Base-by-base conservation (phyloP, 2,329 filamentous ascomycete genomes). In the Knufia petricola region DNA sequence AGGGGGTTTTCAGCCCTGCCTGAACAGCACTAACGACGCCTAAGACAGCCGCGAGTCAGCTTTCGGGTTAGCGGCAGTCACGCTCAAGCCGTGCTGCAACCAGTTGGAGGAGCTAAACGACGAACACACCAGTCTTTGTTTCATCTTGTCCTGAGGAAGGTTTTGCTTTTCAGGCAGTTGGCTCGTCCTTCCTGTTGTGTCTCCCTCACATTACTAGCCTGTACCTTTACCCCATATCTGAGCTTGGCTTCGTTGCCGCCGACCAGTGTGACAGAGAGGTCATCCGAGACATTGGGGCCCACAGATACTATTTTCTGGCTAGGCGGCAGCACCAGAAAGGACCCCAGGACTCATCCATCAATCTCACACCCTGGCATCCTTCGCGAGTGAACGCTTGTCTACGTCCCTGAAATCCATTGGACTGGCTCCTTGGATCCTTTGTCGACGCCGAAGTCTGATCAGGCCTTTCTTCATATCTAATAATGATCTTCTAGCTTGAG, bases 371-470 rank as follows among this genome's bases (percentile, higher is more conserved):
- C 44, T 28, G 7, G 44, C 9, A 47, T 38, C 31, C 34, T 28
- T 47, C 24, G 10, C 34, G 23, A 10, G 26, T 20, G 13, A 26
- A 47, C 44, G 32, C 44, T 39, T 17, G 44, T 21, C 23, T 30
- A 20, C 26, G 31, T 31, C 17, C 28, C 23, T 47, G 32, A 39
- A 10, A 47, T 28, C 44, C 32, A 17, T 39, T 26, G 44, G 44
- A 47, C 44, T 47, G 44, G 44, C 20, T 47, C 44, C 44, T 38
- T 38, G 26, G 44, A 34, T 26, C 13, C 6, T 26, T 36, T 36
- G n/a, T 15, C 24, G 42, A 36, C 42, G 12, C 31, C 3, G 4
- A 19, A 36, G 31, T 36, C 42, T 24, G 15, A n/a, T 36, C 42
- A 21, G 28, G 21, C 15, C 8, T 15, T 13, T n/a, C 3, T 39